Evolutionary conservation across 371 early-diverging fungal species (phyloP).

Genomic region (Actinomortierella ambigua): DNA sequence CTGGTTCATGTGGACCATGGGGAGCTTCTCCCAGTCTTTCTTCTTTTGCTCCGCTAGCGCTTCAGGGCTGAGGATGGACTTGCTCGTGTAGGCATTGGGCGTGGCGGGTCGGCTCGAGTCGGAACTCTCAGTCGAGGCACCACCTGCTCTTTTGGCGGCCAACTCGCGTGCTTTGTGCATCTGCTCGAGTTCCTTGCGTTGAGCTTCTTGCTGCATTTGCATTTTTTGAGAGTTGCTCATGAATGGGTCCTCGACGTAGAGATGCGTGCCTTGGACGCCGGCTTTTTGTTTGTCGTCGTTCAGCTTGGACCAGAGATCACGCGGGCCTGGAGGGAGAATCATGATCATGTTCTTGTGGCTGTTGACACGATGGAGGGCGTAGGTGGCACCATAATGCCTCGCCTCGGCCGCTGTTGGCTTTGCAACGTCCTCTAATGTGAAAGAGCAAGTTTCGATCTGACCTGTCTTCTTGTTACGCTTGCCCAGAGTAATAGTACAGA

Average conservation of each 20-base stretch:
- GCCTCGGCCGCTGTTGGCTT: conserved; percentile 71
- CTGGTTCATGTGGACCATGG: conserved; percentile 72
- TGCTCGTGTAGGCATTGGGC: conserved; percentile 17
- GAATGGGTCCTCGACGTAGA: conserved; percentile 83
- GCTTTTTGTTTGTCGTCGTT: conserved; percentile 55
- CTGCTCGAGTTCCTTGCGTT: conserved; percentile 45
- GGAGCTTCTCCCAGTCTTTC: conserved; percentile 73
- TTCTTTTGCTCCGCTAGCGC: conserved; percentile 37
- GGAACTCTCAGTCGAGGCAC: conserved; percentile 11
- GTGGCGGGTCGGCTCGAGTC: conserved; percentile 1
- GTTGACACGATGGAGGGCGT: conserved; percentile 78
- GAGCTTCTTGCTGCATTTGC: conserved; percentile 33
- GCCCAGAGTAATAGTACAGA: conserved; percentile 63
- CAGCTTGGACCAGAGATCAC: conserved; percentile 75
- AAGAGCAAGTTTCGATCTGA: conserved; percentile 61
- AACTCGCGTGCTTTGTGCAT: conserved; percentile 36
- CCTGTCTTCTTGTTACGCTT: conserved; percentile 76
- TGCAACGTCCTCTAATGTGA: conserved; percentile 48
- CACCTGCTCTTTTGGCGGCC: conserved; percentile 19
- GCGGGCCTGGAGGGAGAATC: conserved; percentile 76
- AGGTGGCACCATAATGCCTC: conserved; percentile 82
- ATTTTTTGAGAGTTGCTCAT: conserved; percentile 48
- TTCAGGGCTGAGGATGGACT: conserved; percentile 16
- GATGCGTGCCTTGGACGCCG: conserved; percentile 50
- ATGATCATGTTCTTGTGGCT: conserved; percentile 74